A percentile compares a stretch with the other conserved stretches of the same genome.
These are phyloP conservation scores for Chaetoceros muelleri DNA, from an alignment of 108 stramenopile genomes.

Conservation along the genomic window DNA sequence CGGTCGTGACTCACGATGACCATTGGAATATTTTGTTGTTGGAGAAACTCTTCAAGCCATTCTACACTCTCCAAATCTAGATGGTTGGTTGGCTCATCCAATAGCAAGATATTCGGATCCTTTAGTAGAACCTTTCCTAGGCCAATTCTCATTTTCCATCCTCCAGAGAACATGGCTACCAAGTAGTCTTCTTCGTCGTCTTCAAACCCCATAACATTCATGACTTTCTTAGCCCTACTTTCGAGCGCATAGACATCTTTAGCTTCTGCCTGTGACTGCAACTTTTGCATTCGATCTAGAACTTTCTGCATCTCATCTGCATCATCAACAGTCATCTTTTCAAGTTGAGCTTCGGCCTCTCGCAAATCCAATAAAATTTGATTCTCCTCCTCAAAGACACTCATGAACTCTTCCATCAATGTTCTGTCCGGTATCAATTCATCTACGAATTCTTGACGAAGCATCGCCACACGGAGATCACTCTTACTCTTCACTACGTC, in stretches of 20 bases:
- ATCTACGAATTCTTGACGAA: conserved; percentile 93
- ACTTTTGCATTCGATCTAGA: conserved; percentile 82
- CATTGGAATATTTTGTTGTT: conserved; percentile 92
- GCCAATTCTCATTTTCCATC: conserved; percentile 99
- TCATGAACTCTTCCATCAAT: conserved; percentile 84
- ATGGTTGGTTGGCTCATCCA: conserved; percentile 91
- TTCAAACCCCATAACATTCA: conserved; percentile 93
- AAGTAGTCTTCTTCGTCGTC: conserved; percentile 71
- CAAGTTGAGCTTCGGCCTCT: conserved; percentile 48
- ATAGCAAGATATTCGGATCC: conserved; percentile 88
- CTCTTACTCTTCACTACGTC: conserved; percentile 78
- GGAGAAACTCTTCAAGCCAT: conserved; percentile 93
- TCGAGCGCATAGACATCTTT: conserved; percentile 79
- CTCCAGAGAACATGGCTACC: conserved; percentile 90
- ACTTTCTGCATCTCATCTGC: conserved; percentile 75
- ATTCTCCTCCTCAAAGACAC: conserved; percentile 85
- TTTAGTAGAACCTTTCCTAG: conserved; percentile 90
- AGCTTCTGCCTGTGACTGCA: conserved; percentile 72
- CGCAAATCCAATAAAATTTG: conserved; percentile 54
- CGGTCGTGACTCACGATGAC: conserved; percentile 97
- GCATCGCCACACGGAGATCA: conserved; percentile 85
- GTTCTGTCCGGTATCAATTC: conserved; percentile 70
- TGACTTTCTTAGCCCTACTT: conserved; percentile 78
- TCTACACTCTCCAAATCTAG: conserved; percentile 87
- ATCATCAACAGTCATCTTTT: conserved; percentile 28